phyloP scores from a whole-genome alignment of 345 rosid genomes.

The Arabis hirsuta region DNA sequence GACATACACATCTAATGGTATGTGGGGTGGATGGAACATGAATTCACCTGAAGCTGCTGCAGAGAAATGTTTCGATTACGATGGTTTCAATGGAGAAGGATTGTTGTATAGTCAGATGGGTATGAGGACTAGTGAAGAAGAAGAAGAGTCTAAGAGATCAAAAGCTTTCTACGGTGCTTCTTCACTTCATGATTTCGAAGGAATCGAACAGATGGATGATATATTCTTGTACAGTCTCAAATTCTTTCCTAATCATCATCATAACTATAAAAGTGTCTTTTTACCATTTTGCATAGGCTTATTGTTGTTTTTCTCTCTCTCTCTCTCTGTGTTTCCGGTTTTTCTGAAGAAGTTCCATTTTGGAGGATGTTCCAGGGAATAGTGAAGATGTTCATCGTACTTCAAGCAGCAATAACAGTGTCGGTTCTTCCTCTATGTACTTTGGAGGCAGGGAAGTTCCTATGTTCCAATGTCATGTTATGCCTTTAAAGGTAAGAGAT shows the following conservation, averaged over 20 bases:
- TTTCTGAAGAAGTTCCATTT: slow-evolving; percentile 45
- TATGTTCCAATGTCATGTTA: slow-evolving; percentile 36
- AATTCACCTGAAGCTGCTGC: slow-evolving; percentile 36
- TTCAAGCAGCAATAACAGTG: slow-evolving; percentile 39
- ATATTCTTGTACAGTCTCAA: slow-evolving; percentile 67
- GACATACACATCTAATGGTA: slow-evolving; percentile 39
- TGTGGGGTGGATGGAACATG: slow-evolving; percentile 47
- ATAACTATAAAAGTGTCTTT: not conserved
- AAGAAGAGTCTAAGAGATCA: slow-evolving; percentile 43
- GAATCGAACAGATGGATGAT: slow-evolving; percentile 69
- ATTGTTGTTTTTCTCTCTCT: slow-evolving; percentile 26
- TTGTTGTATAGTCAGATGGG: slow-evolving; percentile 37
- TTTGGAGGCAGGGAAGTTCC: slow-evolving; percentile 34
- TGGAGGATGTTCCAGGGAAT: slow-evolving; percentile 47
- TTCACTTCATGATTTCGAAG: slow-evolving; percentile 51
- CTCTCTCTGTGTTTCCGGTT: slow-evolving; percentile 26
- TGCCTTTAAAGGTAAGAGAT: slow-evolving; percentile 40
- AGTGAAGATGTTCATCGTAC: slow-evolving; percentile 37
- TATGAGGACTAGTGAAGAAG: slow-evolving; percentile 38
- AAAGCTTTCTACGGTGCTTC: slow-evolving; percentile 38
- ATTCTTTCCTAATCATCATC: not conserved
- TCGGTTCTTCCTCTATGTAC: slow-evolving; percentile 39
- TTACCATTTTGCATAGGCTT: slow-evolving; percentile 22
- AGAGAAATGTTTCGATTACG: slow-evolving; percentile 39
- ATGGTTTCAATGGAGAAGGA: slow-evolving; percentile 30